Evolutionary conservation across 2,329 filamentous ascomycete species (phyloP).

Genomic region (Penicillium sp.): DNA sequence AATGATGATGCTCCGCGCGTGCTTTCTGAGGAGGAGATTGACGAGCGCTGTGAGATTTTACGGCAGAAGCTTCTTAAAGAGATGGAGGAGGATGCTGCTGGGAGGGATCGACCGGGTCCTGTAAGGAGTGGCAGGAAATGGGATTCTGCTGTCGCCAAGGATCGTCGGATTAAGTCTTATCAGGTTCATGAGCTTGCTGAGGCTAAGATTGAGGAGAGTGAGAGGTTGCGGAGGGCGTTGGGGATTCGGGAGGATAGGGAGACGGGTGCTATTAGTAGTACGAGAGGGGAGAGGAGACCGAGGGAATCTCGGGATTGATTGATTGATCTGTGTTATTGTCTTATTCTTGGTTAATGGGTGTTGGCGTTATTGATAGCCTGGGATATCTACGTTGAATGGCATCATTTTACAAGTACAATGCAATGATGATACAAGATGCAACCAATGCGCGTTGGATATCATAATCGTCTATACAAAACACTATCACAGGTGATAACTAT

Average conservation of each 20-base stretch:
- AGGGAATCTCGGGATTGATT: slow-evolving; percentile 1
- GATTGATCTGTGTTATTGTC: not conserved
- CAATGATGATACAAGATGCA: not conserved
- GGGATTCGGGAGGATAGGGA: slow-evolving; percentile 87
- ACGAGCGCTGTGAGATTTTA: slow-evolving; percentile 68
- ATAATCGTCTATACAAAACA: slow-evolving; percentile 20
- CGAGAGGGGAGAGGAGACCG: slow-evolving; percentile 20
- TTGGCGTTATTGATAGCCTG: not conserved
- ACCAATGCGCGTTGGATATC: slow-evolving; percentile 19
- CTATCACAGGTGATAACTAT: not conserved
- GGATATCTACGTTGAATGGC: not conserved
- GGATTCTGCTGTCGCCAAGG: slow-evolving; percentile 14
- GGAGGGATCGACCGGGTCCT: not conserved
- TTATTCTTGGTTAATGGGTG: not conserved
- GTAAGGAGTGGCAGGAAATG: not conserved
- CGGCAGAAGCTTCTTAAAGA: slow-evolving; percentile 63
- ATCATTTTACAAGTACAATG: not conserved
- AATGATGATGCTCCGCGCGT: slow-evolving; percentile 22
- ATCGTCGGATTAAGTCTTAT: slow-evolving; percentile 71
- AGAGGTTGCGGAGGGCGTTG: slow-evolving; percentile 79
- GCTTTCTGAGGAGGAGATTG: slow-evolving; percentile 83
- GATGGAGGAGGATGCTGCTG: slow-evolving; percentile 50
- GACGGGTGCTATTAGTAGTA: slow-evolving; percentile 62
- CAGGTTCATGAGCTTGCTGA: slow-evolving; percentile 95
- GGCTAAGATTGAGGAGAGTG: slow-evolving; percentile 94